Base-by-base conservation (phyloP, 2,329 filamentous ascomycete species). In the Stromatinia cepivora region DNA sequence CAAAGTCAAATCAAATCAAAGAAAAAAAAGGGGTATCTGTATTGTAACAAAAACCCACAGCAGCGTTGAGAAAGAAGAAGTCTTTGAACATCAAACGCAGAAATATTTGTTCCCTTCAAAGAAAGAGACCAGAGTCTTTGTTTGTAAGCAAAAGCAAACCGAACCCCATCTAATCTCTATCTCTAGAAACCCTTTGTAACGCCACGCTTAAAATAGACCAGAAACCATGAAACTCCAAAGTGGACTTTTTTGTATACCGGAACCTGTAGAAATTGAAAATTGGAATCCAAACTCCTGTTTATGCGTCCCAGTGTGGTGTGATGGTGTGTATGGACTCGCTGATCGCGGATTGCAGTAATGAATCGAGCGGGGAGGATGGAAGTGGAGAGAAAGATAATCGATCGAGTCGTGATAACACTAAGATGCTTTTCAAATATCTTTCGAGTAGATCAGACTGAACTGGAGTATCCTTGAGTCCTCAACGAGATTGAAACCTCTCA, bases 231-330 rank as follows among this genome's bases (percentile, higher is more conserved):
- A 63, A 71, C 70, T 65, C 70, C 70, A 42, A 69, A 66, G 65
- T 36, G 39, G 45, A 68, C 66, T 69, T 70, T 70, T 71, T 48
- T 71, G 22, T 66, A 64, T 42, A 53, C 46, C 28, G 34, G 61
- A 13, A 31, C 61, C 50, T 45, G 53, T n/a, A n/a, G 34, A 42
- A 42, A 42, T 42, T 56, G 2, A 56, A 34, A 20, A n/a, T 15
- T 13, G 15, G 13, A 56, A n/a, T 34, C 53, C 53, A 7, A 56
- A 57, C 61, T 57, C 25, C 25, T 15, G 39, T 42, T 42, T 2
- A 42, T 42, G 39, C 39, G 11, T 42, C 39, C 39, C 15, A 13
- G 15, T 42, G 50, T 42, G 39, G 15, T 42, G 50, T 46, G 34
- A 57, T 34, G 34, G 28, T 52, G 28, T 50, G 17, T 28, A n/a